These are phyloP conservation scores for Pilasporangium apinafurcum DNA, from an alignment of 352 stramenopile genomes.

Conservation along the genomic window DNA sequence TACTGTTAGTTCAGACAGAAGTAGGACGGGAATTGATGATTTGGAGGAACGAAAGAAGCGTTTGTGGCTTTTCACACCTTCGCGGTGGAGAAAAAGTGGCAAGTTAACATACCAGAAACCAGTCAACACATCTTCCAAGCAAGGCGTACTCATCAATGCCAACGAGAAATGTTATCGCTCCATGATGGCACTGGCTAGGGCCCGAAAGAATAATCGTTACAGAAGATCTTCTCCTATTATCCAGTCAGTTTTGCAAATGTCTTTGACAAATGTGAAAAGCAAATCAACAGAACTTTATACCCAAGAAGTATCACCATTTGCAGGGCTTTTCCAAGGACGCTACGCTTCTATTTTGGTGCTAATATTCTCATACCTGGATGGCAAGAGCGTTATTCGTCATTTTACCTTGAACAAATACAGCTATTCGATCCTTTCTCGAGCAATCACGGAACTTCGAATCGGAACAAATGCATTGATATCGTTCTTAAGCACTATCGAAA, in stretches of 20 bases:
- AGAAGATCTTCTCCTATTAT: not conserved
- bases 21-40: not conserved
- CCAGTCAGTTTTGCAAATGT: too few relatives aligned
- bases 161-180: slow-evolving; percentile 10
- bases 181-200: not conserved
- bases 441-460: slow-evolving; percentile 12
- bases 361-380: slow-evolving; percentile 15
- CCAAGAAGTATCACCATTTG: slow-evolving; percentile 1
- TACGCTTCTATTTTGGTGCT: slow-evolving; percentile 5
- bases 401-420: slow-evolving; percentile 12
- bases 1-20: not conserved
- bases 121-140: not conserved
- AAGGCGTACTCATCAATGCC: slow-evolving; percentile 13
- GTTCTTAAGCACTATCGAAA: slow-evolving; percentile 1
- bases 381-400: slow-evolving; percentile 3
- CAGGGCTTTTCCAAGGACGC: slow-evolving; percentile 6
- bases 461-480: not conserved
- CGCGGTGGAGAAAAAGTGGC: slow-evolving; percentile 4
- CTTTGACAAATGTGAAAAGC: too few relatives aligned
- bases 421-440: slow-evolving; percentile 5
- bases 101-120: not conserved
- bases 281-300: too few relatives aligned
- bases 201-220: not conserved
- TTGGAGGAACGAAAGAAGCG: slow-evolving; percentile 7
- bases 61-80: slow-evolving; percentile 14